Base-by-base conservation (phyloP, 805 yeast species). In the Yamadazyma paraphyllophila region DNA sequence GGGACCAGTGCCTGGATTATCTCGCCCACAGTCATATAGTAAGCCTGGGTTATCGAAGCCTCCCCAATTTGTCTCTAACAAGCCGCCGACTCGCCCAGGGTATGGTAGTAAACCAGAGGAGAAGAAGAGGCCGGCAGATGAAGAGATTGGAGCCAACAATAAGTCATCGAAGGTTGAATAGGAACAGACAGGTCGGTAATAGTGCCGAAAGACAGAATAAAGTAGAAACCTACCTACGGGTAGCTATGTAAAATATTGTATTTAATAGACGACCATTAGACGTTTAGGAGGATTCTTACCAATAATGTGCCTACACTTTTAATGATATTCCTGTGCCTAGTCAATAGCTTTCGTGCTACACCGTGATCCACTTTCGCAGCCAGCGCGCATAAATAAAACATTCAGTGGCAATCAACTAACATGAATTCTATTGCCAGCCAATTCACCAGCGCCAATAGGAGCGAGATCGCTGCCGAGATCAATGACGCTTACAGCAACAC, bases 391-490 rank as follows among this genome's bases (percentile, higher is more conserved):
- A 20, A 20, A 20, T 20, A 29, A 29, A 29, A 11, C 13, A 36
- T 32, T 10, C 44, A 41, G 39, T 35, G 40, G 26, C 35, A 25
- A 20, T 20, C 24, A 20, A 20, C 24, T 20, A 20, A 37, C 31
- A 71, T 71, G 76, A 71, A 71, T 58, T 52, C 67, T 36, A 65
- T 71, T 45, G 67, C 74, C 41, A 61, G 57, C 45, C 65, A 66
- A 52, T 71, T 55, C 57, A 61, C 72, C 8, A 62, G 66, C 46
- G 54, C 64, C 41, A 59, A 64, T 46, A 55, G 56, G 34, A 61
- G 58, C 47, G 49, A 51, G 26, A 58, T 61, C 33, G 56, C 57
- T 41, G 49, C 49, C 30, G 74, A 71, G 41, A 53, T 65, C 43
- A 55, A 59, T 38, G 54, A 57, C 24, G 66, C 65, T n/a, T 40